Percentiles rank a stretch among this genome's conserved stretches.
phyloP scores from a whole-genome alignment of 768 basidiomycete genomes.

The Mycena leptocephala region DNA sequence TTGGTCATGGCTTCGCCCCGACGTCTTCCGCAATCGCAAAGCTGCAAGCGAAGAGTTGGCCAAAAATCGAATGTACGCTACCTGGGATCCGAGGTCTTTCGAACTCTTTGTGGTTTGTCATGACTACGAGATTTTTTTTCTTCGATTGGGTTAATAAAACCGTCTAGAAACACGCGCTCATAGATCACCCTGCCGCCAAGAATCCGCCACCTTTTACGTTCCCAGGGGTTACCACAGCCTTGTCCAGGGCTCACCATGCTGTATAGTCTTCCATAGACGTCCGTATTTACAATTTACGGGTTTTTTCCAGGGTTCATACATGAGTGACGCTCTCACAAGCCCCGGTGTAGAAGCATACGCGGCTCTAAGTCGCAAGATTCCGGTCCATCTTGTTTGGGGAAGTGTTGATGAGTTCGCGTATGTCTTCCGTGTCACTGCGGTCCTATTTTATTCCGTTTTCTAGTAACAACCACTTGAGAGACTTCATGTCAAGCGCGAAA shows the following conservation, averaged over 20 bases:
- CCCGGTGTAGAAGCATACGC: neutral
- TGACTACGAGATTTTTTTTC: neutral
- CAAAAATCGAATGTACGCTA: neutral
- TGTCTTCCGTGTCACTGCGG: neutral
- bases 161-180: constrained; percentile 10
- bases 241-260: constrained; percentile 16
- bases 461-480: constrained; percentile 9
- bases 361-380: neutral
- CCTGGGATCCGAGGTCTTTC: constrained; percentile 14
- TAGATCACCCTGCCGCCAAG: constrained; percentile 13
- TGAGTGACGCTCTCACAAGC: neutral
- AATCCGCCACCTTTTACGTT: constrained; percentile 4
- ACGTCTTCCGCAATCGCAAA: constrained; percentile 19
- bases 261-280: neutral
- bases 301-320: neutral
- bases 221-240: constrained; percentile 7
- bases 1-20: constrained; percentile 13
- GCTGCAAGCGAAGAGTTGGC: constrained; percentile 1
- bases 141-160: neutral
- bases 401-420: constrained; percentile 17
- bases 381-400: constrained; percentile 18
- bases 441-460: neutral
- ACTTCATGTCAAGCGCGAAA: constrained; percentile 9
- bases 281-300: neutral
- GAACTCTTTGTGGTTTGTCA: constrained; percentile 12